Base-by-base conservation (phyloP, 2,329 filamentous ascomycete species). In the Beauveria brongniartii region DNA sequence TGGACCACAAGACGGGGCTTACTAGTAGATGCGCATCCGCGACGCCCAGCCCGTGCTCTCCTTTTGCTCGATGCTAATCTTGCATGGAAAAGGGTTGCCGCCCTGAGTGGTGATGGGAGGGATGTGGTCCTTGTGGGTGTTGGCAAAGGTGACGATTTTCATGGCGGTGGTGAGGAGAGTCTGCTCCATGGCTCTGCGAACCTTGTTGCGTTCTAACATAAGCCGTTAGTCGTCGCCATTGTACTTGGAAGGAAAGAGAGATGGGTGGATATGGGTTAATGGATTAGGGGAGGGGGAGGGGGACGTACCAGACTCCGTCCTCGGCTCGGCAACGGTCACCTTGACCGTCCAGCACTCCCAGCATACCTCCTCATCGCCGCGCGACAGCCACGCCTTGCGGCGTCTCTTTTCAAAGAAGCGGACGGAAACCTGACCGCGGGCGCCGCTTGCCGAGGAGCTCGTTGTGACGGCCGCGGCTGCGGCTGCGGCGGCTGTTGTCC, bases 291-390 rank as follows among this genome's bases (percentile, higher is more conserved):
- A 47, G 30, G 30, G 30, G 28, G 28, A 12, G 3, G 10, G 22
- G 43, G 62, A 26, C 86, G 68, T 77, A 95, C 91, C 92, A 65
- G 86, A 90, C 70, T 97, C 93, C 12, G 91, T 96, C 69, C 89
- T 81, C 34, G 93, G 92, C 67, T 91, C 92, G 10, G 92, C 91
- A 60, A 97, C 86, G n/a, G 92, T 95, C 55, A 97, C 90, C 74
- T 95, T 91, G 66, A 99, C 77, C 50, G 90, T 91, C 94, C 94
- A 99, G 70, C 86, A 87, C 80, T 97, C 94, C 94, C 94, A 99
- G 73, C 92, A 96, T 20, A 97, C 86, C 73, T 97, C 92, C 72
- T 97, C 92, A 66, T 97, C 93, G 26, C 85, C 88, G 68, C 74
- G 83, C 77, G 92, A 88, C 74, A 90, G 87, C 72, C 90, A 92